Conservation (phyloP, 768 basidiomycete species). For the Pleurotus djamor region DNA sequence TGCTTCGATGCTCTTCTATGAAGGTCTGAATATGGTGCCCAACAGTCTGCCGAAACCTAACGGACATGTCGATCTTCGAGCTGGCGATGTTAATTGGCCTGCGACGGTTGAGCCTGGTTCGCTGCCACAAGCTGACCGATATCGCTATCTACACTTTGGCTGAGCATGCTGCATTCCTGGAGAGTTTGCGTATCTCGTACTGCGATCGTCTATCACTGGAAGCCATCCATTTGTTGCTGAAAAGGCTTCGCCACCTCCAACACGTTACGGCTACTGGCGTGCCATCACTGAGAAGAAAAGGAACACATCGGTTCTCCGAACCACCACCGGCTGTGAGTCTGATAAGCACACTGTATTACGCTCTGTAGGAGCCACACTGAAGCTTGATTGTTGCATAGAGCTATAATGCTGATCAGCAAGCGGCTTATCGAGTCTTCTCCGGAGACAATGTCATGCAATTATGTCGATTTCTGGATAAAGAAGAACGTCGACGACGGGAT, state of each 20-base stretch:
- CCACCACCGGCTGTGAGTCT: constrained; percentile 56
- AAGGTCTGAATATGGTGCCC: constrained; percentile 10
- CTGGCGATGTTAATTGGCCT: constrained; percentile 68
- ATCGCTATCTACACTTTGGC: constrained; percentile 77
- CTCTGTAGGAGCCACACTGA: not conserved
- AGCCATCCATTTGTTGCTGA: constrained; percentile 70
- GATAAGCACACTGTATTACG: constrained; percentile 11
- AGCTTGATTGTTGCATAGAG: constrained; percentile 36
- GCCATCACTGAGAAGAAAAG: constrained; percentile 65
- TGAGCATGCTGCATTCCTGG: constrained; percentile 66
- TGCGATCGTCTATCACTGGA: constrained; percentile 80
- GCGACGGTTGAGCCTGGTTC: constrained; percentile 75
- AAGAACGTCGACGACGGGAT: constrained; percentile 52
- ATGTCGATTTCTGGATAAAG: constrained; percentile 70
- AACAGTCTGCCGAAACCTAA: constrained; percentile 77
- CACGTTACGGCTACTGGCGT: constrained; percentile 83
- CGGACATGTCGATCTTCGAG: constrained; percentile 84
- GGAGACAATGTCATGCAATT: constrained; percentile 64
- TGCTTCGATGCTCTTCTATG: constrained; percentile 9
- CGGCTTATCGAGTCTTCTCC: constrained; percentile 79
- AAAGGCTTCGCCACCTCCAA: constrained; percentile 54
- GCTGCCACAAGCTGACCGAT: constrained; percentile 82
- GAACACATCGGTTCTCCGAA: constrained; percentile 77
- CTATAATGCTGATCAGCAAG: constrained; percentile 62
- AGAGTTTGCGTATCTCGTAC: constrained; percentile 84